Conservation (phyloP, 768 basidiomycete genomes). For the Pulveroboletus sp. region DNA sequence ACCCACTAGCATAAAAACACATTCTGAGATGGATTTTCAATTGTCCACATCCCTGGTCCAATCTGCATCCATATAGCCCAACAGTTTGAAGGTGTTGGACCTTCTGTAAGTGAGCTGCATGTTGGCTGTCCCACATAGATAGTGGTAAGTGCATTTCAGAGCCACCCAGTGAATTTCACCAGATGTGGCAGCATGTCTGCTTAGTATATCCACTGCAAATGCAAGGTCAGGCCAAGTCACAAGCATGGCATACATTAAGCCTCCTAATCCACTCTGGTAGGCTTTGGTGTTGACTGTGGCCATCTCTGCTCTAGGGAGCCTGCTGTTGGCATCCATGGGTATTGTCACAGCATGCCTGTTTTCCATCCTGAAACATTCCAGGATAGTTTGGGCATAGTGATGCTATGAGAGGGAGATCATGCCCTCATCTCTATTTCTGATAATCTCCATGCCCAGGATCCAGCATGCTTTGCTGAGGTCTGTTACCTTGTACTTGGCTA, state of each 20-base stretch:
- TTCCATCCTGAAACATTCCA: neutral
- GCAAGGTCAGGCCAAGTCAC: no score
- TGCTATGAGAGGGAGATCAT: no score
- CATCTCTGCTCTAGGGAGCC: neutral
- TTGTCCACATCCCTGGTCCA: neutral
- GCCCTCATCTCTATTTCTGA: no score
- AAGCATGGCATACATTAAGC: no score
- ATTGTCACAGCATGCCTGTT: neutral
- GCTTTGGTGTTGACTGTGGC: neutral
- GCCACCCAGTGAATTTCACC: neutral
- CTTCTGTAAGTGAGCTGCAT: neutral
- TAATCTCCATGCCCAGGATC: no score
- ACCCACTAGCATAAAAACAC: no score
- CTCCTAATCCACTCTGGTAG: neutral
- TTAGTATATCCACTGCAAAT: no score
- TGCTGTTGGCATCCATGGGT: neutral
- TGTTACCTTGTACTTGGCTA: no score
- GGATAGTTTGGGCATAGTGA: neutral
- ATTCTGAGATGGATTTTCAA: no score
- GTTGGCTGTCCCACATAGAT: neutral
- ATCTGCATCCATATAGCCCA: neutral
- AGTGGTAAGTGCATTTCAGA: neutral
- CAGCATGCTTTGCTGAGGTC: no score
- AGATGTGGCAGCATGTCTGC: neutral
- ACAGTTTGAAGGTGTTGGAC: neutral